Base-by-base conservation (phyloP, 2,329 filamentous ascomycete genomes). In the Botrytis pseudocinerea region DNA sequence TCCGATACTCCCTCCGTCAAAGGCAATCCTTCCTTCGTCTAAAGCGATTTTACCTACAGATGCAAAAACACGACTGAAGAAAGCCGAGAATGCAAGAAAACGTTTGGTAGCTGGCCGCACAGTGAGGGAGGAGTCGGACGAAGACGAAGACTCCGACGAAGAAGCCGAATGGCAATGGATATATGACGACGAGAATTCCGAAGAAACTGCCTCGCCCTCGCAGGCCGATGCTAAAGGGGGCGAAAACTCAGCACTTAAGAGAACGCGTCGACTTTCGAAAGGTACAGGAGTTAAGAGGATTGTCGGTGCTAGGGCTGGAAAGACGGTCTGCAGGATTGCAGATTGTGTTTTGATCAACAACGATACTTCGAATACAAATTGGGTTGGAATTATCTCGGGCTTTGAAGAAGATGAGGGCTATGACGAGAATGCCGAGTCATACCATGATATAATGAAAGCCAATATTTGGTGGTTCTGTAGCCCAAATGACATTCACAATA, bases 401-500 rank as follows among this genome's bases (percentile, higher is more conserved):
- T 97, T 99, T 77, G 81, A 91, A 57, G 90, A 91, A 46, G 90
- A 92, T 20, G 91, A 90, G 5, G 88, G 92, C 61, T 98, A 94
- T 85, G 90, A 91, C 40, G 95, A 93, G 72, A 92, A 92, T 75
- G 64, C 64, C 35, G 64, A 68, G 28, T 68, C 64, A 57, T 68
- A 68, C 20, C 46, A 40, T 68, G 63, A 68, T 32, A 60, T 66
- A 38, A 73, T 70, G 71, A 51, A 65, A n/a, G 74, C 68, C 44
- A 63, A 65, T 35, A 96, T 99, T 80, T 91, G 98, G 87, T 99
- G 78, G 96, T 98, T 99, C 81, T 94, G 93, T 0, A 94, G 93
- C 0, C 93, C 97, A 78, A 93, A 92, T 79, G 95, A 98, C 83
- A 93, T 98, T 74, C 89, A 91, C 42, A 96, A 93, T 78, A 92